Percentiles rank a stretch among this genome's conserved stretches.
Conservation (phyloP, 1,284 basidiomycete species). For the Pulchroboletus neoregius region DNA sequence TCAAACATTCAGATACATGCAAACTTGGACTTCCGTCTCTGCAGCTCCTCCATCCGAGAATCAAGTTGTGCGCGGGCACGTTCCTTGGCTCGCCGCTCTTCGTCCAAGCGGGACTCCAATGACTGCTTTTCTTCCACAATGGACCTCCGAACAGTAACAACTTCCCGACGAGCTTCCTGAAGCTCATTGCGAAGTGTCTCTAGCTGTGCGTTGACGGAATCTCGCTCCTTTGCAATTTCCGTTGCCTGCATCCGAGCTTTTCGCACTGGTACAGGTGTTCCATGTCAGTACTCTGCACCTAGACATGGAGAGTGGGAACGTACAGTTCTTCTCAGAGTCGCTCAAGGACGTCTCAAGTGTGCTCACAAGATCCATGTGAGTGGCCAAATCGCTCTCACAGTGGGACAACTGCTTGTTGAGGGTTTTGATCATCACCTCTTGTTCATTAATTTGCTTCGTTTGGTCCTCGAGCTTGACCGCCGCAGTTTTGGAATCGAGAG, state of each 20-base stretch:
- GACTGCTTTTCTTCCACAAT: conserved; percentile 83
- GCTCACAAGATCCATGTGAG: conserved; percentile 86
- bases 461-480: conserved; percentile 66
- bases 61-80: conserved; percentile 80
- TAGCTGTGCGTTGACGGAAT: conserved; percentile 62
- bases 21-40: conserved; percentile 81
- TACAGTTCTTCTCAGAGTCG: conserved; percentile 87
- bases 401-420: conserved; percentile 89
- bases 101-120: conserved; percentile 72
- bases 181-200: conserved; percentile 67
- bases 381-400: conserved; percentile 86
- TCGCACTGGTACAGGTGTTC: conserved; percentile 52
- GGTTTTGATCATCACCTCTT: conserved; percentile 87
- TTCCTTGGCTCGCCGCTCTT: conserved; percentile 80
- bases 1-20: conserved; percentile 55
- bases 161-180: conserved; percentile 70
- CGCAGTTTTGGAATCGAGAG: conserved; percentile 51
- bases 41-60: conserved; percentile 77
- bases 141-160: conserved; percentile 70
- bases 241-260: conserved; percentile 89
- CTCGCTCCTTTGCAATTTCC: conserved; percentile 80
- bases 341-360: conserved; percentile 80
- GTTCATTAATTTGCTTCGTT: conserved; percentile 72
- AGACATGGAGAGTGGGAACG: conserved; percentile 35
- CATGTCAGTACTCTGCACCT: conserved; percentile 21